Evolutionary conservation across 108 stramenopile genomes (phyloP).

Genomic region (Cyclotella baltica): DNA sequence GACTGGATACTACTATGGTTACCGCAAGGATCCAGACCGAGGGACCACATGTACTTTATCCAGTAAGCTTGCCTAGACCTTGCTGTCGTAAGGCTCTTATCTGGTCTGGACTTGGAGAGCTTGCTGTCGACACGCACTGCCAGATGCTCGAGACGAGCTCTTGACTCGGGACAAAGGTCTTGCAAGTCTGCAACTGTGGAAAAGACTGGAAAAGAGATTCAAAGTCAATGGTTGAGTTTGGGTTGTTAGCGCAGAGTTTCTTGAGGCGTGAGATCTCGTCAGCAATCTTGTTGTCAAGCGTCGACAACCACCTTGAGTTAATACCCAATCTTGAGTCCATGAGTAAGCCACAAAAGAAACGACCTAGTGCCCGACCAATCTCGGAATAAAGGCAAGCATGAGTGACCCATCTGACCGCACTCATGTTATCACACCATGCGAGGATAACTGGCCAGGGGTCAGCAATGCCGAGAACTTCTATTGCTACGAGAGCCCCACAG

Average conservation of each 20-base stretch:
- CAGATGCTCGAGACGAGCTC: slow-evolving; percentile 9
- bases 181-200: slow-evolving; percentile 18
- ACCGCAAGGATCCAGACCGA: background rate
- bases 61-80: slow-evolving; percentile 28
- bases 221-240: background rate
- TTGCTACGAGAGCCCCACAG: background rate
- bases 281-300: slow-evolving; percentile 8
- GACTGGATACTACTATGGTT: no score
- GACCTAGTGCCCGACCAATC: slow-evolving; percentile 14
- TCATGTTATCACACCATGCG: slow-evolving; percentile 12
- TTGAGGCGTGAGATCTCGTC: slow-evolving; percentile 16
- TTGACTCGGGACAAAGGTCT: background rate
- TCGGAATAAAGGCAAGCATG: background rate
- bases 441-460: background rate
- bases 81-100: background rate
- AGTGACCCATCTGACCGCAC: slow-evolving; percentile 3
- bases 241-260: background rate
- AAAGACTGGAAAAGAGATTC: background rate
- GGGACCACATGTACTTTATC: background rate
- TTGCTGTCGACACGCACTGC: slow-evolving; percentile 4
- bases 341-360: slow-evolving; percentile 7
- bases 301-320: slow-evolving; percentile 15
- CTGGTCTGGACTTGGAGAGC: background rate
- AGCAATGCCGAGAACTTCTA: background rate
- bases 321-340: slow-evolving; percentile 7